Conservation (phyloP, 371 early-diverging fungal genomes). For the Syncephalastrum monosporum region DNA sequence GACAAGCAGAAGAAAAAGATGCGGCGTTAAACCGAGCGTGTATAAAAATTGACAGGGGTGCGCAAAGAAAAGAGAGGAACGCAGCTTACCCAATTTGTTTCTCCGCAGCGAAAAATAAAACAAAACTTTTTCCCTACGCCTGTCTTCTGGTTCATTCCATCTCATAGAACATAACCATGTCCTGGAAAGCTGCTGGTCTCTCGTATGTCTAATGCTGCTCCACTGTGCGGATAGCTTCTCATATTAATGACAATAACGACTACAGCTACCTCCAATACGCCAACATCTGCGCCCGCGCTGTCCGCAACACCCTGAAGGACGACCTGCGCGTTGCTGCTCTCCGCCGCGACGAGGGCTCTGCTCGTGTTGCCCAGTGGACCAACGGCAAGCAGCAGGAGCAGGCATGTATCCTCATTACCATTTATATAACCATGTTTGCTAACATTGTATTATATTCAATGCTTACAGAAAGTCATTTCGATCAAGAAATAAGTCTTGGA, state of each 20-base stretch:
- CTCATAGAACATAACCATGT: conserved; percentile 34
- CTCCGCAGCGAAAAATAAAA: conserved; percentile 6
- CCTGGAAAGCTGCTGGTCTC: conserved; percentile 66
- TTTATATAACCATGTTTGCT: not conserved
- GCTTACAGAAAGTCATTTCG: no score
- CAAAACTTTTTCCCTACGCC: conserved; percentile 8
- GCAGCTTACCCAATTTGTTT: no score
- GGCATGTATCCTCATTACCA: conserved; percentile 29
- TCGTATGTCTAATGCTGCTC: conserved; percentile 36
- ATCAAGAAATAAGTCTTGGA: no score
- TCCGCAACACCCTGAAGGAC: conserved; percentile 84
- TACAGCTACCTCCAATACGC: conserved; percentile 85
- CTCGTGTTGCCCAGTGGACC: conserved; percentile 83
- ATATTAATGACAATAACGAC: not conserved
- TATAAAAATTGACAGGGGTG: no score
- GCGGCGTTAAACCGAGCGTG: no score
- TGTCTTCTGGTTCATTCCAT: conserved; percentile 1
- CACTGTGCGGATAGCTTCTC: not conserved
- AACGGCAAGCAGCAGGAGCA: conserved; percentile 73
- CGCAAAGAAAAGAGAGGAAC: no score
- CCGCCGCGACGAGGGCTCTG: conserved; percentile 73
- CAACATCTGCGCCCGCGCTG: conserved; percentile 81
- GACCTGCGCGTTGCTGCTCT: conserved; percentile 68
- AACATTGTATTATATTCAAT: no score
- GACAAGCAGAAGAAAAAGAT: no score